Percentiles rank a stretch among this genome's conserved stretches.
Conservation (phyloP, 2,329 filamentous ascomycete genomes). For the Fusarium buxicola region DNA sequence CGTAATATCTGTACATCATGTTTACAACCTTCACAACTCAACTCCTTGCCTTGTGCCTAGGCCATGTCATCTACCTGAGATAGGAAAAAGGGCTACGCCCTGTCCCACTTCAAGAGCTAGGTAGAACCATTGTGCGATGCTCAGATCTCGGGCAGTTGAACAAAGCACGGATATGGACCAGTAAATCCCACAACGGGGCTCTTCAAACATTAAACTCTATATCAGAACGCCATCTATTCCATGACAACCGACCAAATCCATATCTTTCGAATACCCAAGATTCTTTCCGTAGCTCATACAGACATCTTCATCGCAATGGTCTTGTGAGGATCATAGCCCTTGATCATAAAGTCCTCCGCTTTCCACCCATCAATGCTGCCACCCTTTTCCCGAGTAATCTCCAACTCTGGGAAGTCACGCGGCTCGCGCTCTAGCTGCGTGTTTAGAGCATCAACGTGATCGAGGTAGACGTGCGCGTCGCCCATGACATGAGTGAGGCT, state of each 20-base stretch:
- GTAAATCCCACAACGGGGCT: background rate
- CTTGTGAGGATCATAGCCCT: slow-evolving; percentile 92
- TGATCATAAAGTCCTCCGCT: slow-evolving; percentile 85
- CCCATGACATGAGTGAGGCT: slow-evolving; percentile 96
- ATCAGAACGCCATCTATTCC: slow-evolving; percentile 35
- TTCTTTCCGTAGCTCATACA: slow-evolving; percentile 59
- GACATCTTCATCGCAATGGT: slow-evolving; percentile 99
- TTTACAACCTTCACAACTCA: background rate
- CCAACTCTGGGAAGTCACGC: slow-evolving; percentile 80
- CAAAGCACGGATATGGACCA: background rate
- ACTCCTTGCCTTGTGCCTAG: background rate
- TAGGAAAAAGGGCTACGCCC: background rate
- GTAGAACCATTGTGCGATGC: background rate
- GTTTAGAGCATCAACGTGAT: slow-evolving; percentile 89
- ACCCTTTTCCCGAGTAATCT: slow-evolving; percentile 74
- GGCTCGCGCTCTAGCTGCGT: slow-evolving; percentile 85
- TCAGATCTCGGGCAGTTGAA: background rate
- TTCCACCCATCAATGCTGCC: slow-evolving; percentile 92
- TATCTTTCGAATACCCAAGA: background rate
- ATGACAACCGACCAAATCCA: slow-evolving; percentile 5
- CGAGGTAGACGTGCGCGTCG: slow-evolving; percentile 95
- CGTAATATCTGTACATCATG: background rate
- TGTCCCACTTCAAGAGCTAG: background rate
- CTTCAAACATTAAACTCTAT: slow-evolving; percentile 14
- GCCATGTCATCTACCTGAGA: background rate